phyloP scores from a whole-genome alignment of 495 filamentous ascomycete genomes.

The Lasiosphaeris hirsuta region DNA sequence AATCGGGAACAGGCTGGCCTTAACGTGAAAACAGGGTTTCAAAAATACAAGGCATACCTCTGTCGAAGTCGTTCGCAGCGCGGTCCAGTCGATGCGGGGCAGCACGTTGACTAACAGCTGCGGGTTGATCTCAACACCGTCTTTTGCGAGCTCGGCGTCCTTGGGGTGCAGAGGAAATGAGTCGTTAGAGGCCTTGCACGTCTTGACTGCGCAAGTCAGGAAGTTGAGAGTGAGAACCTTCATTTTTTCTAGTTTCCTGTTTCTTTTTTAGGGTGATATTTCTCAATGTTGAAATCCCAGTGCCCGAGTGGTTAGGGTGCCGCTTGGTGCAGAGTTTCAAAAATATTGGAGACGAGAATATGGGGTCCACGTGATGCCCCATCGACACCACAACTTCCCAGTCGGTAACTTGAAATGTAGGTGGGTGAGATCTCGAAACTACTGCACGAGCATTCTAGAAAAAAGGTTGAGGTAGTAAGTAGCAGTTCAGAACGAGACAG shows the following conservation, averaged over 20 bases:
- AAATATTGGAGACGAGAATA: conserved; percentile 19
- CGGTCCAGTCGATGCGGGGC: conserved; percentile 84
- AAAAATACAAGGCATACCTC: conserved; percentile 59
- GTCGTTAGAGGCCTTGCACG: conserved; percentile 72
- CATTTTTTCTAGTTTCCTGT: conserved; percentile 52
- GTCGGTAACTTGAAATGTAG: too few relatives aligned
- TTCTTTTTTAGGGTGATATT: not conserved
- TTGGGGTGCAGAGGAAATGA: conserved; percentile 89
- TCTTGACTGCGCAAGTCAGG: conserved; percentile 89
- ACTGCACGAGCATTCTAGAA: too few relatives aligned
- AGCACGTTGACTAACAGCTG: conserved; percentile 77
- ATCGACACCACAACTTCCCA: not conserved
- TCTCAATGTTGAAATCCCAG: not conserved
- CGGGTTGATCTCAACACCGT: conserved; percentile 75
- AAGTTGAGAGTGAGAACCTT: conserved; percentile 97
- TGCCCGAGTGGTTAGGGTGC: not conserved
- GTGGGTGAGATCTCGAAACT: too few relatives aligned
- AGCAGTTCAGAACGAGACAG: too few relatives aligned
- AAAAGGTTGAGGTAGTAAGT: too few relatives aligned
- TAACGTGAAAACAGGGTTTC: not conserved
- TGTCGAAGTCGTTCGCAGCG: conserved; percentile 64
- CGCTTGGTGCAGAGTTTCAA: conserved; percentile 5
- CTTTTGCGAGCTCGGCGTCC: conserved; percentile 82
- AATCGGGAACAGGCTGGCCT: too few relatives aligned
- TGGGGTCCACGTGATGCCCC: conserved; percentile 17